phyloP scores from a whole-genome alignment of 2,329 filamentous ascomycete genomes.

The Capronia coronata region DNA sequence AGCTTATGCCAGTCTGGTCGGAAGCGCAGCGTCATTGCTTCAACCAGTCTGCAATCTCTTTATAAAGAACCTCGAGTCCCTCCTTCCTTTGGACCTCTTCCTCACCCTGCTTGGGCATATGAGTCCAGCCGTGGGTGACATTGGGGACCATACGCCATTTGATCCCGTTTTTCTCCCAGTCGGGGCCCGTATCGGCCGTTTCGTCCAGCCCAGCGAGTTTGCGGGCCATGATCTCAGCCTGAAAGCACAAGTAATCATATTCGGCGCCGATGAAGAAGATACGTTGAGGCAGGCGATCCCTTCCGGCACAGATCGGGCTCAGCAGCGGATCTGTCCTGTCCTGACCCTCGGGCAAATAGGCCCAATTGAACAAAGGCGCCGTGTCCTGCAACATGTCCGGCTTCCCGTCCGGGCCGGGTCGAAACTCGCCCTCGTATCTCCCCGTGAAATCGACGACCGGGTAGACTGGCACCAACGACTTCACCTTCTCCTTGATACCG shows the following conservation, averaged over 20 bases:
- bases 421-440: conserved; percentile 30
- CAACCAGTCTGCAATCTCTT: conserved; percentile 18
- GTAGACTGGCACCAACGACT: conserved; percentile 42
- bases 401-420: conserved; percentile 23
- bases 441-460: conserved; percentile 41
- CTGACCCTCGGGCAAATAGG: conserved; percentile 36
- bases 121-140: conserved; percentile 22
- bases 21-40: not conserved
- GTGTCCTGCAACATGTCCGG: conserved; percentile 27
- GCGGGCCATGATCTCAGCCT: conserved; percentile 34
- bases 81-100: conserved; percentile 10
- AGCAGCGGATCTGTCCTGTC: conserved; percentile 38
- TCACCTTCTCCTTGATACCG: conserved; percentile 32
- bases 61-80: conserved; percentile 10
- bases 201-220: conserved; percentile 27
- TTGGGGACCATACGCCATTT: conserved; percentile 16
- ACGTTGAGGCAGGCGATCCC: conserved; percentile 36
- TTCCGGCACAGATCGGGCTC: conserved; percentile 35
- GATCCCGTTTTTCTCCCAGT: conserved; percentile 26
- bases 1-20: not conserved
- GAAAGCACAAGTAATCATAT: conserved; percentile 43
- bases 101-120: conserved; percentile 14
- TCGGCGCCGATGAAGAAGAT: conserved; percentile 43
- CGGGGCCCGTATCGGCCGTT: conserved; percentile 19
- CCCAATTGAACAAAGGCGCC: conserved; percentile 37